phyloP scores from a whole-genome alignment of 2,329 filamentous ascomycete genomes.

The Sarocladiaceae sp. region DNA sequence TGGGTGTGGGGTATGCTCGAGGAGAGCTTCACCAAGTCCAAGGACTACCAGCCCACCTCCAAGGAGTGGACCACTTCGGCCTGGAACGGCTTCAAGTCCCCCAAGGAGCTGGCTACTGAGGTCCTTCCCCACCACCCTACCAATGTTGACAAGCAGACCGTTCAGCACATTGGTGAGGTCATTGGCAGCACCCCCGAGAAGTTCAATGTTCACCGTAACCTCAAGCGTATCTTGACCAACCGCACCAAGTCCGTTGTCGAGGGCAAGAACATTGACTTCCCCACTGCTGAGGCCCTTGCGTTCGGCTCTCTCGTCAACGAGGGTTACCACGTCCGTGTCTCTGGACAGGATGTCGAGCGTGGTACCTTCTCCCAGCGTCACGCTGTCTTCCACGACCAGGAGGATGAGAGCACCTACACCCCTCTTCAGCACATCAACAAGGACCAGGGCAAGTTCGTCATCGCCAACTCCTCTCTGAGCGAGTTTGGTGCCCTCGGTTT shows the following conservation, averaged over 20 bases:
- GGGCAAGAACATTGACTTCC: constrained; percentile 95
- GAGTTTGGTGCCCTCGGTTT: constrained; percentile 78
- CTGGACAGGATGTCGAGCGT: constrained; percentile 98
- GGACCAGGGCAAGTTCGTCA: constrained; percentile 92
- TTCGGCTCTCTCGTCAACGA: constrained; percentile 89
- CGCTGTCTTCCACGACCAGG: constrained; percentile 95
- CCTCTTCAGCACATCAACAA: constrained; percentile 85
- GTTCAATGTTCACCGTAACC: constrained; percentile 88
- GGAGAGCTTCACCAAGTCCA: constrained; percentile 95
- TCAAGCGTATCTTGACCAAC: constrained; percentile 90
- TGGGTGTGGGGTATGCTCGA: constrained; percentile 99
- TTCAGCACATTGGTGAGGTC: constrained; percentile 77
- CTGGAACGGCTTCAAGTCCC: constrained; percentile 96
- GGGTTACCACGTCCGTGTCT: constrained; percentile 95
- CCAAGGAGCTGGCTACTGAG: constrained; percentile 92
- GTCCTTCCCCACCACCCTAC: constrained; percentile 89
- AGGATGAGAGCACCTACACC: constrained; percentile 87
- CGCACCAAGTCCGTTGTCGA: constrained; percentile 89
- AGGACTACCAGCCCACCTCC: constrained; percentile 92
- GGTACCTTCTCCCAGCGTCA: constrained; percentile 99
- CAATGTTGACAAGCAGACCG: constrained; percentile 65
- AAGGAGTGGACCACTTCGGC: constrained; percentile 98
- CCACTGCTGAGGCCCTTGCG: constrained; percentile 91
- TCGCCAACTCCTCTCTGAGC: constrained; percentile 87
- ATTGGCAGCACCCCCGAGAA: constrained; percentile 77